Conservation (phyloP, 108 stramenopile species). For the Skeletonema tropicum region DNA sequence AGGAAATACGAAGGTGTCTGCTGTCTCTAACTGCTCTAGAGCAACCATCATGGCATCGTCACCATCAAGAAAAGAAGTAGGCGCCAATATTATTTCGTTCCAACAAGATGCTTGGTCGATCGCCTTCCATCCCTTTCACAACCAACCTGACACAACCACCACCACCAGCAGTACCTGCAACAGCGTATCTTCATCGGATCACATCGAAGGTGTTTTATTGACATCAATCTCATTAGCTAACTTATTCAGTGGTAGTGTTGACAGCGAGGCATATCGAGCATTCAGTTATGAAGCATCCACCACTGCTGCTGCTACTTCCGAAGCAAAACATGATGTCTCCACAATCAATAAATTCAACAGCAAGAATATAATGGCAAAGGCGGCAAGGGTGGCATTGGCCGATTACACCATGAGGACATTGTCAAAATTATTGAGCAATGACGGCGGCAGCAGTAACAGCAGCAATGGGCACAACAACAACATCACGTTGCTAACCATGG, state of each 20-base stretch:
- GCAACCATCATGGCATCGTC: not conserved
- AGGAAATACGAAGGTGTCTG: no score
- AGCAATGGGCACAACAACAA: not conserved
- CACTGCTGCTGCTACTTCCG: not conserved
- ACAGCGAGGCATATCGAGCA: conserved; percentile 5
- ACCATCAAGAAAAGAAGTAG: not conserved
- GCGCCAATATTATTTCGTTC: not conserved
- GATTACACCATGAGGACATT: conserved; percentile 38
- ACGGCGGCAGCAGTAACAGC: not conserved
- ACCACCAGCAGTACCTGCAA: not conserved
- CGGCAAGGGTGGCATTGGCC: conserved; percentile 32
- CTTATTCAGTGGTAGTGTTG: not conserved
- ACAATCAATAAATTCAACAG: not conserved
- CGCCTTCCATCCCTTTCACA: conserved; percentile 23
- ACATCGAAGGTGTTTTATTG: conserved; percentile 12
- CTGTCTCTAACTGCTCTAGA: not conserved
- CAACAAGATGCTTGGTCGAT: conserved; percentile 10
- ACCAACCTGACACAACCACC: not conserved
- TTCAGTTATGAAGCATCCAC: conserved; percentile 7
- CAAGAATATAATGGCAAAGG: conserved; percentile 12
- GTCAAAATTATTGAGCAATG: not conserved
- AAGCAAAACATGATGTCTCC: not conserved
- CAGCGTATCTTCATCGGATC: not conserved
- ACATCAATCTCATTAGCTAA: conserved; percentile 13
- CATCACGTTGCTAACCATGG: conserved; percentile 49